Conservation (phyloP, 768 basidiomycete genomes). For the Leucosporidium scottii region DNA sequence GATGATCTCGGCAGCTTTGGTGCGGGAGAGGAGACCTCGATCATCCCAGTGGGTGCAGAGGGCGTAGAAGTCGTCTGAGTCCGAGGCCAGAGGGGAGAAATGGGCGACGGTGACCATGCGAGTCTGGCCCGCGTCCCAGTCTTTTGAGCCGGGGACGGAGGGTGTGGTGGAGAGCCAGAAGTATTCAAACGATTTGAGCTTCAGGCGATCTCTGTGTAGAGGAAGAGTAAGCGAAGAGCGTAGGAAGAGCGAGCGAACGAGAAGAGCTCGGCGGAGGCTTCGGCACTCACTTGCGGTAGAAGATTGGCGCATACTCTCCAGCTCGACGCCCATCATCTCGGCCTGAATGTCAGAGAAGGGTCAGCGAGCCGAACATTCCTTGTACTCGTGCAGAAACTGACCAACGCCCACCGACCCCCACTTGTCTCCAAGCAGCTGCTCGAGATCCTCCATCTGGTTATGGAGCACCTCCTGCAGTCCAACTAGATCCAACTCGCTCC, state of each 20-base stretch:
- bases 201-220: conserved; percentile 27
- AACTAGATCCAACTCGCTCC: conserved; percentile 24
- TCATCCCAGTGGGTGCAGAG: conserved; percentile 44
- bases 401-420: conserved; percentile 30
- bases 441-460: conserved; percentile 25
- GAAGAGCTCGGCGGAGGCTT: background rate
- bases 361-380: background rate
- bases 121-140: conserved; percentile 42
- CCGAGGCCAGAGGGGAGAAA: conserved; percentile 9
- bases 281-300: conserved; percentile 22
- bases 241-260: background rate
- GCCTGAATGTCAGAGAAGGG: background rate
- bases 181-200: conserved; percentile 32
- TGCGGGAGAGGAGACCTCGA: conserved; percentile 37
- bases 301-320: conserved; percentile 30
- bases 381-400: background rate
- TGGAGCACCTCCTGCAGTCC: conserved; percentile 33
- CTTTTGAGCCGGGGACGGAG: conserved; percentile 38
- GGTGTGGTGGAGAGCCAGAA: conserved; percentile 43
- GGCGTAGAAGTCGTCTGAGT: conserved; percentile 33
- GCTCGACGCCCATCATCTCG: conserved; percentile 13
- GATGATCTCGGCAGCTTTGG: conserved; percentile 40
- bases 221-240: background rate
- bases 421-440: conserved; percentile 6
- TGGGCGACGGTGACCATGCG: conserved; percentile 40